Conservation (phyloP, 306 rosid species). For the Clitoria ternatea region DNA sequence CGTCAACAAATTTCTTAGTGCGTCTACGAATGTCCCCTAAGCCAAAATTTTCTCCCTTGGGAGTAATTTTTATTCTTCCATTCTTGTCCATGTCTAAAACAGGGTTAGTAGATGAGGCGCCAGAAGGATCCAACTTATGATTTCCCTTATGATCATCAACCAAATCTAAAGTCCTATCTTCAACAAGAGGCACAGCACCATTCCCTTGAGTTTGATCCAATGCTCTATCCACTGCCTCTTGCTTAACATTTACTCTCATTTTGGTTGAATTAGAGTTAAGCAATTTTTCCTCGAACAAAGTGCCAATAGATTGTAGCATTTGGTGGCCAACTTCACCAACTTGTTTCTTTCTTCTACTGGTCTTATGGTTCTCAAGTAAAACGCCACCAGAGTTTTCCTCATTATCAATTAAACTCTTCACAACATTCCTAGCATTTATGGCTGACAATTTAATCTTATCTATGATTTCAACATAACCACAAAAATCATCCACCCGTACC, state of each 20-base stretch:
- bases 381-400: conserved; percentile 41
- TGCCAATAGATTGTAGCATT: conserved; percentile 52
- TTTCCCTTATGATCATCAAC: conserved; percentile 27
- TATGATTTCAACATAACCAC: conserved; percentile 46
- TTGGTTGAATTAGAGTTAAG: conserved; percentile 41
- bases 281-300: conserved; percentile 54
- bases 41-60: conserved; percentile 26
- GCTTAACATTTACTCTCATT: conserved; percentile 43
- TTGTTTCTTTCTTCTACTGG: conserved; percentile 54
- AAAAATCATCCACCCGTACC: conserved; percentile 54
- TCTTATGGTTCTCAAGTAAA: conserved; percentile 49
- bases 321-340: conserved; percentile 52
- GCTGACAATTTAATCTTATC: conserved; percentile 41
- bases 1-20: conserved; percentile 14
- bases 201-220: conserved; percentile 36
- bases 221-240: conserved; percentile 29
- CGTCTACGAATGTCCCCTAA: conserved; percentile 29
- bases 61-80: conserved; percentile 29
- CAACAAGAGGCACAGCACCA: conserved; percentile 21
- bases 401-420: conserved; percentile 36
- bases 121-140: conserved; percentile 32
- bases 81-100: conserved; percentile 28
- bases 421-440: conserved; percentile 45
- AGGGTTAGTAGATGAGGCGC: conserved; percentile 21
- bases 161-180: conserved; percentile 29